phyloP scores from a whole-genome alignment of 805 yeast genomes.

The Tetrapisispora phaffii region DNA sequence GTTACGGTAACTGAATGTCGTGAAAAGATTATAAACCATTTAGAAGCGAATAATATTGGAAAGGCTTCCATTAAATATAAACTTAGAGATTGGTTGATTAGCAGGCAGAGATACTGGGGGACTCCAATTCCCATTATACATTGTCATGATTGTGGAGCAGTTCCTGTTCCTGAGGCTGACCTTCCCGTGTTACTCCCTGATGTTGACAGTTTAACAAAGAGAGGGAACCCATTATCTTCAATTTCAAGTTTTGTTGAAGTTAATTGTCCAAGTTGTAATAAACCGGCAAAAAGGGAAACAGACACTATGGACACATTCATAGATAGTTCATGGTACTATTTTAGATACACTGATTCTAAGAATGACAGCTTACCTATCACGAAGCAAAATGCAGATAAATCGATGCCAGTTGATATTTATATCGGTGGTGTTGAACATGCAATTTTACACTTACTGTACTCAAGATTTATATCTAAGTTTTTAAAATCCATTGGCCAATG shows the following conservation, averaged over 20 bases:
- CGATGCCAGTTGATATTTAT: constrained; percentile 81
- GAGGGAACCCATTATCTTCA: constrained; percentile 59
- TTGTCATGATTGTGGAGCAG: constrained; percentile 77
- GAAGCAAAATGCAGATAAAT: constrained; percentile 36
- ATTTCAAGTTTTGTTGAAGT: constrained; percentile 61
- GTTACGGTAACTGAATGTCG: constrained; percentile 43
- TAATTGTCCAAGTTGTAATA: constrained; percentile 72
- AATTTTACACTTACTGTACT: constrained; percentile 76
- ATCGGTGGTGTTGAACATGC: constrained; percentile 97
- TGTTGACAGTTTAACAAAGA: constrained; percentile 39
- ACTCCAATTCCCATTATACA: constrained; percentile 95
- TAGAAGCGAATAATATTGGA: constrained; percentile 39
- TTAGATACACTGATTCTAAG: constrained; percentile 70
- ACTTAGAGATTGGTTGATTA: constrained; percentile 87
- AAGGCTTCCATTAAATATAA: constrained; percentile 42
- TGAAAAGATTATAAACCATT: constrained; percentile 32
- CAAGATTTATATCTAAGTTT: constrained; percentile 79
- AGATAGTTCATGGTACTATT: constrained; percentile 95
- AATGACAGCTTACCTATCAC: constrained; percentile 49
- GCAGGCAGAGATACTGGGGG: constrained; percentile 96
- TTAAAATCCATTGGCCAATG: constrained; percentile 57
- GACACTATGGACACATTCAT: constrained; percentile 98
- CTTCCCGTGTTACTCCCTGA: constrained; percentile 77
- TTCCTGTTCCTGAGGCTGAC: constrained; percentile 82
- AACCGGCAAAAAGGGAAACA: constrained; percentile 73